A percentile compares a stretch with the other conserved stretches of the same genome.
Evolutionary conservation across 164 flowering plant species (phyloP).

Genomic region (Nelumbo lutea): DNA sequence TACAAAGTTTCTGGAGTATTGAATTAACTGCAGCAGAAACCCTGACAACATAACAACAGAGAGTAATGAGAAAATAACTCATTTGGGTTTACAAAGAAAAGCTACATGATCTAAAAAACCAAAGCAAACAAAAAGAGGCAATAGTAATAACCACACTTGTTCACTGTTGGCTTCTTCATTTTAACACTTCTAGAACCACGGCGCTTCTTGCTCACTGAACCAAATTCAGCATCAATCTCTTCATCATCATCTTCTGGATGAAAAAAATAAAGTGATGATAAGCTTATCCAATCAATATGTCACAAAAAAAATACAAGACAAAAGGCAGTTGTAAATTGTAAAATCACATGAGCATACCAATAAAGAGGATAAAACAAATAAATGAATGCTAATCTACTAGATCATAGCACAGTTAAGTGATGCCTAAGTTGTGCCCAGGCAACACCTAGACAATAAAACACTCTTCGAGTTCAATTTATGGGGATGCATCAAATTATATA

Average conservation of each 20-base stretch:
- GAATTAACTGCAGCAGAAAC: constrained; percentile 59
- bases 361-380: too few relatives aligned
- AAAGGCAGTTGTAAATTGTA: too few relatives aligned
- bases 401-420: too few relatives aligned
- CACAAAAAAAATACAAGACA: too few relatives aligned
- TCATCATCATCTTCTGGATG: constrained; percentile 69
- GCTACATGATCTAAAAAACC: too few relatives aligned
- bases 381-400: too few relatives aligned
- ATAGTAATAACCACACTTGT: constrained; percentile 50
- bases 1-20: constrained; percentile 82
- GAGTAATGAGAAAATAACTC: constrained; percentile 17
- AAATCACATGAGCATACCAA: too few relatives aligned
- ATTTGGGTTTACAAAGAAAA: constrained; percentile 1
- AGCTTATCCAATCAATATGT: background rate
- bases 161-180: constrained; percentile 58
- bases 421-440: too few relatives aligned
- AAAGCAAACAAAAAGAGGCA: constrained; percentile 11
- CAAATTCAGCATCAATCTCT: constrained; percentile 56
- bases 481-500: too few relatives aligned
- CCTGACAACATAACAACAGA: constrained; percentile 35
- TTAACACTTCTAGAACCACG: constrained; percentile 48
- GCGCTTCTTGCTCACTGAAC: constrained; percentile 65
- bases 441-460: too few relatives aligned
- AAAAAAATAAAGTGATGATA: background rate
- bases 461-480: too few relatives aligned